Evolutionary conservation across 2,329 filamentous ascomycete genomes (phyloP), one percentile per base, ranked within the genome.

Genomic region (Pseudophaeomoniella oleicola): DNA sequence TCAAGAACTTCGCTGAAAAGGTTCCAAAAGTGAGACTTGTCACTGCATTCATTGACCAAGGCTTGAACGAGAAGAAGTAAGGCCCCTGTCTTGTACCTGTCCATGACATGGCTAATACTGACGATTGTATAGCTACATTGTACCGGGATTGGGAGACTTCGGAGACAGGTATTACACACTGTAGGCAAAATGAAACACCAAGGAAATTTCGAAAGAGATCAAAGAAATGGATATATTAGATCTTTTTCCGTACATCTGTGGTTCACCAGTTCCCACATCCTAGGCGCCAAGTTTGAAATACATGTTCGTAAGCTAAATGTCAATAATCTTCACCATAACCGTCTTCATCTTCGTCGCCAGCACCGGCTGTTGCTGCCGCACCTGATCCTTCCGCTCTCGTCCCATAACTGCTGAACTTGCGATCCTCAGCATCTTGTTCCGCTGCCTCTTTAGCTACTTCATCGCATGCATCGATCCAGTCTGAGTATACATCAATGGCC

Each of bases 51-150:
- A 80, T 98, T 51, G 90, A 98, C 55, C 73, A 88, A 65, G 88
- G 90, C n/a, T 66, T 98, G 44, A 82, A 98, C 57, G 87, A 92
- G 55, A 94, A 94, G 68, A 96, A 94, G 87, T 96, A 70, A 54
- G 76, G 67, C 39, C 32, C 34, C 32, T 42, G 36, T 38, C 12
- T 19, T 16, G 35, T 14, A 37, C 41, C 16, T 30, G 15, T 11
- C 18, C 30, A 38, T 29, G n/a, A n/a, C n/a, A n/a, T 18, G 48
- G 35, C 47, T 44, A 14, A 15, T 19, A 19, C 42, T 47, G 30
- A 47, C 27, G 5, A n/a, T 34, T 14, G 33, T 32, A 46, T 44
- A 96, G 88, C 58, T 96, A 94, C 57, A 96, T 96, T 53, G 75
- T 93, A 37, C 88, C 88, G 17, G 88, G 88, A 17, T 69, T 96